These are phyloP conservation scores for Pisolithus microcarpus DNA, from an alignment of 768 basidiomycete species.

Conservation along the genomic window DNA sequence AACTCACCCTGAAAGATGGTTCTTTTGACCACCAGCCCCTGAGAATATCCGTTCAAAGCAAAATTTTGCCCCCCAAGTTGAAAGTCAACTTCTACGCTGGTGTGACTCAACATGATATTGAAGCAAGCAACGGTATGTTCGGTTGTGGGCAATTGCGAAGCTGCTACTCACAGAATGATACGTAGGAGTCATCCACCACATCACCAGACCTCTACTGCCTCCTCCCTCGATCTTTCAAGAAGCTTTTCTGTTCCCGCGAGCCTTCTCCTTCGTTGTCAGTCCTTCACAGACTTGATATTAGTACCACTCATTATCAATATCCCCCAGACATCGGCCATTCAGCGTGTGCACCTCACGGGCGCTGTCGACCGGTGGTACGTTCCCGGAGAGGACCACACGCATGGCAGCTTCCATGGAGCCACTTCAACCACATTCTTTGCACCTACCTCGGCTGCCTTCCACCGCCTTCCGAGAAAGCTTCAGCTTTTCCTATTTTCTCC, in stretches of 20 bases:
- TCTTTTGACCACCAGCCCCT: conserved; percentile 38
- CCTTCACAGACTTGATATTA: neutral
- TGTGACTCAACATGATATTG: conserved; percentile 34
- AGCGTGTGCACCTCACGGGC: conserved; percentile 40
- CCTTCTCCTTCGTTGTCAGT: conserved; percentile 46
- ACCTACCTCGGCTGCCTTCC: conserved; percentile 45
- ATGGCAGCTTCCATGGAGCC: conserved; percentile 37
- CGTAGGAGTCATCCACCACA: conserved; percentile 44
- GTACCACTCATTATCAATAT: neutral
- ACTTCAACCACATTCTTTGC: conserved; percentile 48
- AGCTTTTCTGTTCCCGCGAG: conserved; percentile 34
- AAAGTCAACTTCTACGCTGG: conserved; percentile 45
- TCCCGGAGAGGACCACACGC: conserved; percentile 28
- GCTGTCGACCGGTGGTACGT: conserved; percentile 41
- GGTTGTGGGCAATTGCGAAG: neutral
- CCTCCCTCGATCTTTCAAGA: conserved; percentile 46
- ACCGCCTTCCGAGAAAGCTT: conserved; percentile 43
- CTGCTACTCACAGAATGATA: neutral
- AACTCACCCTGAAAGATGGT: conserved; percentile 35
- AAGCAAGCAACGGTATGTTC: conserved; percentile 45
- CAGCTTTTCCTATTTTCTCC: conserved; percentile 54
- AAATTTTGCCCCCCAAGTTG: conserved; percentile 27
- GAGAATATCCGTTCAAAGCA: conserved; percentile 36
- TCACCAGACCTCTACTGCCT: conserved; percentile 49
- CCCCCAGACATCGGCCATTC: conserved; percentile 47